These are phyloP conservation scores for Aspergillus alliaceus DNA, from an alignment of 2,329 filamentous ascomycete genomes.

Conservation along the genomic window DNA sequence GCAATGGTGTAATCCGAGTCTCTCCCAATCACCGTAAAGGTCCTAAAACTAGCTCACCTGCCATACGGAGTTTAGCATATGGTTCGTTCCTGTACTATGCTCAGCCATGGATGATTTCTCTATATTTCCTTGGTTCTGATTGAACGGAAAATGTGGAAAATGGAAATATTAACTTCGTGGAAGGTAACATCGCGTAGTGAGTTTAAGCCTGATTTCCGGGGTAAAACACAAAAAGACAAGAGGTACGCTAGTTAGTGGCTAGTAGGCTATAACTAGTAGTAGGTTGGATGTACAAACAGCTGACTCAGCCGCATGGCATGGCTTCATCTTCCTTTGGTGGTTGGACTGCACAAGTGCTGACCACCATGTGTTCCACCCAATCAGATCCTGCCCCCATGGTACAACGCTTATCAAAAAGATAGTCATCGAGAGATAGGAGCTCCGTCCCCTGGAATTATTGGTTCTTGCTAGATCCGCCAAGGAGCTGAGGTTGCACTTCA, in stretches of 20 bases:
- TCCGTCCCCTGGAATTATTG: neutral
- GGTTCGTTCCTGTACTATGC: no score
- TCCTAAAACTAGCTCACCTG: neutral
- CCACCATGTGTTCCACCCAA: no score
- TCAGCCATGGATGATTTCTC: no score
- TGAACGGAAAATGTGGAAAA: neutral
- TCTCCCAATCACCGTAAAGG: neutral
- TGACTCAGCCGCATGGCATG: neutral
- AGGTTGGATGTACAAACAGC: no score
- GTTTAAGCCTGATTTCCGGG: neutral
- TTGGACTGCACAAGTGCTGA: no score
- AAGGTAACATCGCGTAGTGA: conserved; percentile 1
- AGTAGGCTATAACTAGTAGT: no score
- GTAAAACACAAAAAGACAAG: neutral
- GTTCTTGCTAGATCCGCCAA: conserved; percentile 17
- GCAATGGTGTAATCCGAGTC: neutral
- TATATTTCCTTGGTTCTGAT: no score
- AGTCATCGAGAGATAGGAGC: neutral
- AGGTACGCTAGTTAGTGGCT: no score
- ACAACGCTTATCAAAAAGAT: no score
- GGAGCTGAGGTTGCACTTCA: conserved; percentile 25
- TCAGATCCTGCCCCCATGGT: no score
- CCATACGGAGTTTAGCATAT: neutral
- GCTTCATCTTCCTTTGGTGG: no score
- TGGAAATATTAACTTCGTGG: neutral